Evolutionary conservation across 2,329 filamentous ascomycete species (phyloP).

Genomic region (Penicillium decumbens): DNA sequence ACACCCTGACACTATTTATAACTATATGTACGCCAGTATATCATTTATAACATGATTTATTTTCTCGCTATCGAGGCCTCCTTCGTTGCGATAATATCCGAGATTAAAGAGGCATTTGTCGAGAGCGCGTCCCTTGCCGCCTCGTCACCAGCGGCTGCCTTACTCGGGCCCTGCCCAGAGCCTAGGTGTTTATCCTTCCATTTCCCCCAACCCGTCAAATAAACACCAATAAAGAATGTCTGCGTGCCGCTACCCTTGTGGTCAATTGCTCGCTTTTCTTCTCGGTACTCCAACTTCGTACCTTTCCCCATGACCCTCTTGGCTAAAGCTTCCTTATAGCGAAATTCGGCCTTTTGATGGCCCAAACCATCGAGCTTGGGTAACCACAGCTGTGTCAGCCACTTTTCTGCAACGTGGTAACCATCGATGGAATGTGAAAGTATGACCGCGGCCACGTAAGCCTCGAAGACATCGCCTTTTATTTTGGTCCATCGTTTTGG

Average conservation of each 20-base stretch:
- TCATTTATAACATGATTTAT: not conserved
- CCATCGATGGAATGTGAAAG: conserved; percentile 63
- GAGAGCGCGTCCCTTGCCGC: conserved; percentile 42
- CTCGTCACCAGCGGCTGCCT: conserved; percentile 43
- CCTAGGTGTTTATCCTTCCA: conserved; percentile 43
- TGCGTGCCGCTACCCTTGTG: conserved; percentile 35
- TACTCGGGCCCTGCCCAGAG: conserved; percentile 43
- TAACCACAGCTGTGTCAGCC: conserved; percentile 73
- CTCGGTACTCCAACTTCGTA: conserved; percentile 58
- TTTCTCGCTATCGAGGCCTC: conserved; percentile 6
- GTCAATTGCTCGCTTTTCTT: conserved; percentile 36
- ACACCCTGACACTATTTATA: too few species aligned
- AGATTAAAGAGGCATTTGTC: conserved; percentile 36
- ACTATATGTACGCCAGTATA: too few species aligned
- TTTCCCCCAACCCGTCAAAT: conserved; percentile 45
- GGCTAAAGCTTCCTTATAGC: conserved; percentile 53
- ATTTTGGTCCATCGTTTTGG: conserved; percentile 64
- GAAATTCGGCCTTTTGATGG: conserved; percentile 28
- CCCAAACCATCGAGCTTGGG: conserved; percentile 50
- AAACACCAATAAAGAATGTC: conserved; percentile 45
- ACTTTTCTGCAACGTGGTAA: conserved; percentile 57
- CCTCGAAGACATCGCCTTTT: conserved; percentile 82
- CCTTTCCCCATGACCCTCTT: conserved; percentile 54
- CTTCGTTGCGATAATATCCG: conserved; percentile 38
- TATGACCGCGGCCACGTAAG: conserved; percentile 77